These are phyloP conservation scores for Esteya vermicola DNA, from an alignment of 2,329 filamentous ascomycete genomes.

Conservation along the genomic window DNA sequence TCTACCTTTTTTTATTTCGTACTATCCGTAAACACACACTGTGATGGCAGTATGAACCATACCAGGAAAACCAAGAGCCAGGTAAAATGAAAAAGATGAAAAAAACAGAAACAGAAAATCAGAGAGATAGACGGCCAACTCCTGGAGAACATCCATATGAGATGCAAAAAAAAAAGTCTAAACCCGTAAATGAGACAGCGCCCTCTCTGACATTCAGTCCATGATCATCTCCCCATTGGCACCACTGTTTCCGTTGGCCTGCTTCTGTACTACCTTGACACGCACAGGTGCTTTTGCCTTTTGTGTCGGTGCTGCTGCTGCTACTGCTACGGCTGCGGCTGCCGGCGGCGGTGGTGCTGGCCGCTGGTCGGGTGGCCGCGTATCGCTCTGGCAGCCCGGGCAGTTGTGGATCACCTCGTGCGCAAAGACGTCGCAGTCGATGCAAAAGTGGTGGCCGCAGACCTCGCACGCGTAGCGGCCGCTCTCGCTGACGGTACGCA, in stretches of 20 bases:
- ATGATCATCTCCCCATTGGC: neutral
- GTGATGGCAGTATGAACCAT: too few relatives aligned
- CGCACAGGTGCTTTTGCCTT: neutral
- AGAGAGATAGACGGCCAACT: neutral
- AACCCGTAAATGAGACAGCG: too few relatives aligned
- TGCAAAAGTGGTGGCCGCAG: conserved; percentile 89
- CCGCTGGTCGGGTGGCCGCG: conserved; percentile 12
- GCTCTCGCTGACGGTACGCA: conserved; percentile 74
- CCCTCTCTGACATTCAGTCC: neutral
- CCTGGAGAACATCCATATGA: neutral
- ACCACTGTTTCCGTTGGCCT: neutral
- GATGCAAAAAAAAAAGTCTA: neutral
- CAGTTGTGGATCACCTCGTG: conserved; percentile 95
- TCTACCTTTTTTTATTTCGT: too few relatives aligned
- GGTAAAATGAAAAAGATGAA: neutral
- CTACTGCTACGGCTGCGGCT: neutral
- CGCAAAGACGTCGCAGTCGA: conserved; percentile 92
- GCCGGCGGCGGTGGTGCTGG: neutral
- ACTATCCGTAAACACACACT: too few relatives aligned
- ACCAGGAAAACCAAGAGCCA: too few relatives aligned
- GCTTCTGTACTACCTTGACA: neutral
- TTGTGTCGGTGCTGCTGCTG: neutral
- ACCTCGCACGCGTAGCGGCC: conserved; percentile 77
- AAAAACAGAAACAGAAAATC: neutral
- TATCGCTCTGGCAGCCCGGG: conserved; percentile 63